Percentiles rank a stretch among this genome's conserved stretches.
phyloP scores from a whole-genome alignment of 1,139 yeast species.

The Suhomyces maxii region DNA sequence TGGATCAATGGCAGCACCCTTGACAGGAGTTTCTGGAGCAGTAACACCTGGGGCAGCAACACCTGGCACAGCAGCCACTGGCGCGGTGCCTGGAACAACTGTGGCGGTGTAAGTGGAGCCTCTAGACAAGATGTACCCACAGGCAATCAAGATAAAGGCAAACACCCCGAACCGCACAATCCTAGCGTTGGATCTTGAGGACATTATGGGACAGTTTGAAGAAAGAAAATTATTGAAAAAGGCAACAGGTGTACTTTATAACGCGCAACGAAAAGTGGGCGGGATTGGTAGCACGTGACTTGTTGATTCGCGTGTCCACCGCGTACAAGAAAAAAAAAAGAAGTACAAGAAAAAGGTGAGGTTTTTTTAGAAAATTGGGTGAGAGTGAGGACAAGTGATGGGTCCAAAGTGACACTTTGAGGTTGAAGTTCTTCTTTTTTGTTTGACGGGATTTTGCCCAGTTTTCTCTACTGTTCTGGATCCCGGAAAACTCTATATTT shows the following conservation, averaged over 20 bases:
- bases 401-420: too few relatives aligned
- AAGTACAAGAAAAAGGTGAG: too few relatives aligned
- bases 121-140: conserved; percentile 61
- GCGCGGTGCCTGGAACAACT: conserved; percentile 13
- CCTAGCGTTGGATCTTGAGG: conserved; percentile 62
- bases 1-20: conserved; percentile 7
- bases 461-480: too few relatives aligned
- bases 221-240: neutral
- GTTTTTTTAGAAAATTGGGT: too few relatives aligned
- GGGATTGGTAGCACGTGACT: conserved; percentile 1
- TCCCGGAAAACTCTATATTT: too few relatives aligned
- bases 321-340: too few relatives aligned
- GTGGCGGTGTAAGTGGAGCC: conserved; percentile 51
- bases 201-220: conserved; percentile 18
- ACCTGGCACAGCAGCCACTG: conserved; percentile 1
- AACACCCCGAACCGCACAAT: conserved; percentile 60
- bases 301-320: neutral
- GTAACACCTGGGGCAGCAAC: conserved; percentile 11
- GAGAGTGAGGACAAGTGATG: too few relatives aligned
- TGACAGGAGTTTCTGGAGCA: neutral
- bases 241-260: conserved; percentile 7
- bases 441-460: too few relatives aligned
- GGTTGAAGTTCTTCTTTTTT: too few relatives aligned
- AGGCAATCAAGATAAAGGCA: conserved; percentile 55
- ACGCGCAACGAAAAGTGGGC: conserved; percentile 5